Evolutionary conservation across 169 alveolate species (phyloP).

Genomic region (Plasmodium reichenowi): DNA sequence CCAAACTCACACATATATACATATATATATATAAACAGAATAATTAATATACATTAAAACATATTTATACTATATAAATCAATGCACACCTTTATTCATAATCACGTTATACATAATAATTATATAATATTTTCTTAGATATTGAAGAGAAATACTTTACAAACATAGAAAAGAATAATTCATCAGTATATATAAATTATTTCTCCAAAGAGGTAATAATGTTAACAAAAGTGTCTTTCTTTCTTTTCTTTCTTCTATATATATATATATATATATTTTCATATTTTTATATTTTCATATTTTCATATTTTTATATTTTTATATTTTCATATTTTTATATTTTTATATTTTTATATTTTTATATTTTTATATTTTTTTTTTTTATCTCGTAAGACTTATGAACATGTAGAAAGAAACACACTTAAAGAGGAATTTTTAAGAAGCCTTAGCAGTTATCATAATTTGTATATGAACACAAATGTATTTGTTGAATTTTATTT

Average conservation of each 20-base stretch:
- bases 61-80: background rate
- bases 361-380: background rate
- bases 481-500: constrained; percentile 73
- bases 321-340: too few species aligned
- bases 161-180: constrained; percentile 1
- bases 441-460: constrained; percentile 62
- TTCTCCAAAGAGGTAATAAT: constrained; percentile 46
- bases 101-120: too few species aligned
- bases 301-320: background rate
- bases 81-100: background rate
- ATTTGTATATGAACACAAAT: constrained; percentile 58
- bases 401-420: constrained; percentile 14
- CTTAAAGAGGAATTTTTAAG: constrained; percentile 66
- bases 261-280: background rate
- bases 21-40: too few species aligned
- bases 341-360: background rate
- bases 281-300: too few species aligned
- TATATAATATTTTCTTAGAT: constrained; percentile 5
- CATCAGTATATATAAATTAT: constrained; percentile 33
- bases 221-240: background rate
- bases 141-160: constrained; percentile 34
- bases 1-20: background rate
- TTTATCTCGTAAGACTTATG: constrained; percentile 7
- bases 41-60: too few species aligned
- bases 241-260: background rate